Percentiles rank a stretch among this genome's conserved stretches.
Evolutionary conservation across 768 basidiomycete genomes (phyloP).

Genomic region (Gelatoporia subvermispora): DNA sequence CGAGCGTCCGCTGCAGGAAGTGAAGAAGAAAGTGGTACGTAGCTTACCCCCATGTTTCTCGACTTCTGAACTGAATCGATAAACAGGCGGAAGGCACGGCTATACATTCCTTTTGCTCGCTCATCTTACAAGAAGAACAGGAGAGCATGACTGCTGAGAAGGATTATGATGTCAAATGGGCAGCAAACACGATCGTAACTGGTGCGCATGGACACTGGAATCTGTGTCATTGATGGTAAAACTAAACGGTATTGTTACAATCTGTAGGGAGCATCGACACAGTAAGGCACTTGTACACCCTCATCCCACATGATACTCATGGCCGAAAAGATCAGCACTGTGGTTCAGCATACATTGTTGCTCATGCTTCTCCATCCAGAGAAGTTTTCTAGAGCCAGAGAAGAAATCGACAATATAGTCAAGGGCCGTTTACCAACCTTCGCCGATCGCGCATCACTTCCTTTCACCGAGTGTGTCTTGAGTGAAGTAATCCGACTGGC

Average conservation of each 20-base stretch:
- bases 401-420: slow-evolving; percentile 65
- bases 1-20: too few relatives aligned
- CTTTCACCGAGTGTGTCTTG: slow-evolving; percentile 52
- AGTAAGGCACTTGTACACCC: slow-evolving; percentile 26
- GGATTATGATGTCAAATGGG: slow-evolving; percentile 70
- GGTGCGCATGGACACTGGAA: too few relatives aligned
- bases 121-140: slow-evolving; percentile 44
- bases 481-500: slow-evolving; percentile 30
- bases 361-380: slow-evolving; percentile 60
- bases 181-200: slow-evolving; percentile 68
- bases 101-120: slow-evolving; percentile 36
- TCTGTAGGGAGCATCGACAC: slow-evolving; percentile 61
- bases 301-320: neutral
- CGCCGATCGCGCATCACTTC: slow-evolving; percentile 47
- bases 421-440: slow-evolving; percentile 52
- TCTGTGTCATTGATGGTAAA: too few relatives aligned
- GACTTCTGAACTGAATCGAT: too few relatives aligned
- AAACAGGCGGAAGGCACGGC: slow-evolving; percentile 32
- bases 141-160: slow-evolving; percentile 25
- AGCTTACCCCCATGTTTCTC: too few relatives aligned
- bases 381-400: slow-evolving; percentile 50
- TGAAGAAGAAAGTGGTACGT: too few relatives aligned
- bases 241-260: too few relatives aligned
- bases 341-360: slow-evolving; percentile 54
- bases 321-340: slow-evolving; percentile 42